Evolutionary conservation across 495 filamentous ascomycete genomes (phyloP).

Genomic region (Evernia prunastri): DNA sequence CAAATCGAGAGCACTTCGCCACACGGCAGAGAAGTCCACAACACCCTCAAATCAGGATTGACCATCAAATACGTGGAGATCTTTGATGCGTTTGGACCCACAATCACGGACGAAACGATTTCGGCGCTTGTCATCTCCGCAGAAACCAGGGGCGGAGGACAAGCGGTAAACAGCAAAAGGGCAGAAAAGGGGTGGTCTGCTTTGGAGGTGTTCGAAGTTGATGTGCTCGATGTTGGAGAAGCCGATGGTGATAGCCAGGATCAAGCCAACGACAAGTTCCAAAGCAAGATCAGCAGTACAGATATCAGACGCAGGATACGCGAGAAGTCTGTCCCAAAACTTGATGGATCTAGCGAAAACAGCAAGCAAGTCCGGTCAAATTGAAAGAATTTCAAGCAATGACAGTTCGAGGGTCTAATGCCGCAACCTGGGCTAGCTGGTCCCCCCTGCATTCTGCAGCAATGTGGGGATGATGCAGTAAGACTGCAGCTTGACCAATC

Average conservation of each 20-base stretch:
- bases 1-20: conserved; percentile 38
- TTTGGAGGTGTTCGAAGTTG: conserved; percentile 83
- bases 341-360: conserved; percentile 3
- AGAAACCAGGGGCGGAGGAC: conserved; percentile 79
- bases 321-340: conserved; percentile 24
- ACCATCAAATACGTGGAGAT: conserved; percentile 72
- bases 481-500: conserved; percentile 12
- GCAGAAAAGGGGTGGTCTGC: conserved; percentile 67
- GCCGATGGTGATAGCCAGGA: conserved; percentile 33
- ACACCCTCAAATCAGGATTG: conserved; percentile 42
- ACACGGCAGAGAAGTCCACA: conserved; percentile 46
- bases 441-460: conserved; percentile 23
- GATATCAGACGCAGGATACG: conserved; percentile 50
- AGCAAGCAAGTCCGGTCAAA: not conserved
- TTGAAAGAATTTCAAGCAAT: conserved; percentile 6
- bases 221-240: conserved; percentile 71
- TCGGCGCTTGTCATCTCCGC: conserved; percentile 80
- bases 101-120: conserved; percentile 73
- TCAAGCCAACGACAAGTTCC: conserved; percentile 50
- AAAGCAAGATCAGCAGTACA: conserved; percentile 85
- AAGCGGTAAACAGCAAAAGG: conserved; percentile 75
- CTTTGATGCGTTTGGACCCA: conserved; percentile 84
- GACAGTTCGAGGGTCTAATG: not conserved
- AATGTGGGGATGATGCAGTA: conserved; percentile 24
- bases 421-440: conserved; percentile 7